Base-by-base conservation (phyloP, 2,329 filamentous ascomycete species). In the Aspergillus quadrilineatus region DNA sequence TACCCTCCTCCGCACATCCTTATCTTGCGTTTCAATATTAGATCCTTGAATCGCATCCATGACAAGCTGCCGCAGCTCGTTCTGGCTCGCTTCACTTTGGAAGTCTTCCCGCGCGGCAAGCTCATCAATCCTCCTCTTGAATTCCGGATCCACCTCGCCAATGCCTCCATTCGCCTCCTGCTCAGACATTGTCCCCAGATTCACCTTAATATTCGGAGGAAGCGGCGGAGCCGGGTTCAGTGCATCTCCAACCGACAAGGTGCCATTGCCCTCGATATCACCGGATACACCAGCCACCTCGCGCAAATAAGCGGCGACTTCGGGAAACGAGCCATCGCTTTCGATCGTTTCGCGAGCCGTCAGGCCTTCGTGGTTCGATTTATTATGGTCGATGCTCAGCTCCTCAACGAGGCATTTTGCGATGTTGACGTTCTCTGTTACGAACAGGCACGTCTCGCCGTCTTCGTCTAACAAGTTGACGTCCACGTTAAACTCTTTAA, bases 361-460 rank as follows among this genome's bases (percentile, higher is more conserved):
- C 68, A 89, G 77, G 3, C 89, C 92, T 14, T 95, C 90, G 22
- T 81, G 77, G 61, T 94, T 92, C 63, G 77, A 81, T 57, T 87
- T 79, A 17, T 75, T 76, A 37, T 84, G 73, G 65, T 96, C 86
- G 32, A 89, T 84, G 4, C 86, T 85, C 3, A 97, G 79, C 72
- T 96, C 91, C 67, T 95, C 90, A 3, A 97, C 84, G 6, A 99
- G 79, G 51, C 87, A 83, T 65, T 84, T 85, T 17, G 93, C 93
- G 43, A 91, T 87, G 4, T 89, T 87, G 48, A 89, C 79, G 0
- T 85, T 90, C 75, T 99, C 94, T 29, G 87, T 86, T n/a, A 92
- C 90, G 69, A 96, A 99, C 4, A 99, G 80, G n/a, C 93, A 89
- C 1, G 93, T 97, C 76, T 99, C 94, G 55, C 87, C 85, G 71